Base-by-base conservation (phyloP, 805 yeast genomes). In the Saccharomycopsis javanensis region DNA sequence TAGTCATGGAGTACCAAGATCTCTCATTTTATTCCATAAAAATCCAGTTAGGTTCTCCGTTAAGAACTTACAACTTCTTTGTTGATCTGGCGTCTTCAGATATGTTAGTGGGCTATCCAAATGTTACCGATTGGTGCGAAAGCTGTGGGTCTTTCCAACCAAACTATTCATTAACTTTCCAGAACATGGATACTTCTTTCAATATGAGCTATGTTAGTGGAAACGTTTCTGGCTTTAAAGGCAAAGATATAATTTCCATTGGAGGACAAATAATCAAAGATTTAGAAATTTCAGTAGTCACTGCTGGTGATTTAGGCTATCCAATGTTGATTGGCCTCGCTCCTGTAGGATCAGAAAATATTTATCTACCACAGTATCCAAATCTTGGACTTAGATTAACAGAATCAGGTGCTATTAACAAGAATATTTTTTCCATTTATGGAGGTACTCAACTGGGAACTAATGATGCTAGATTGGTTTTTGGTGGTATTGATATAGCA, bases 401-500 rank as follows among this genome's bases (percentile, higher is more conserved):
- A 13, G 7, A 8, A 18, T 31, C 51, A 5, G 57, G 57, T 5
- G 10, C 57, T 11, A 54, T 53, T 38, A 38, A 33, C 33, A 25
- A 56, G 5, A 52, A 50, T 46, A 16, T 50, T 4, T 38, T 53
- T 37, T 37, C 55, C 2, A 15, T 58, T 11, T 58, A 58, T 30
- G 46, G 54, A 4, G 61, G 61, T 1, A 56, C 58, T 16, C 53
- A 53, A 7, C 16, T 15, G 10, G 50, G 51, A 7, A 51, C 54
- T 8, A 45, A 55, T 13, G 54, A 61, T 11, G 78, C 76, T 1
- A 61, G 71, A 10, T 66, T 80, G 37, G 66, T 80, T 51, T 81
- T 81, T 69, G 84, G 85, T 18, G 85, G 79, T 20, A 72, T 80
- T 28, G 84, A 81, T 62, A 73, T 72, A 48, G 69, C 75, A 53